Percentiles rank a stretch among this genome's conserved stretches.
Conservation (phyloP, 352 stramenopile genomes). For the Globisporangium spiculum region DNA sequence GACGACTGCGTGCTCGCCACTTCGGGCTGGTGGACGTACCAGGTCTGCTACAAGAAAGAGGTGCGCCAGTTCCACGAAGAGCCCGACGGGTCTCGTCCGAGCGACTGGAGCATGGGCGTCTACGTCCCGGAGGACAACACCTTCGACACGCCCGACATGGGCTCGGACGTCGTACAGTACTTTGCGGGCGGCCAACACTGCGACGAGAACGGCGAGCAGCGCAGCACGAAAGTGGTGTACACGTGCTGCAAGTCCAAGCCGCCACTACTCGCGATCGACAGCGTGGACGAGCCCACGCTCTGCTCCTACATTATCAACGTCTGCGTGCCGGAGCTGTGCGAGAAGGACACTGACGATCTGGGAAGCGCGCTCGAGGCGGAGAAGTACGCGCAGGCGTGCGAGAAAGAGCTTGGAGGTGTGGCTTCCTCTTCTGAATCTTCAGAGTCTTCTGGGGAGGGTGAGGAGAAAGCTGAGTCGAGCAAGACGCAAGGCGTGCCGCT, state of each 20-base stretch:
- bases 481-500: conserved; percentile 19
- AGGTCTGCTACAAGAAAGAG: conserved; percentile 79
- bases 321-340: conserved; percentile 76
- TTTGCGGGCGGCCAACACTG: conserved; percentile 78
- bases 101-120: conserved; percentile 83
- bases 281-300: conserved; percentile 77
- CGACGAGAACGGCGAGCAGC: conserved; percentile 78
- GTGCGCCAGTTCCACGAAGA: conserved; percentile 85
- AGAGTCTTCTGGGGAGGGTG: background rate
- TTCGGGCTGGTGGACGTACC: conserved; percentile 83
- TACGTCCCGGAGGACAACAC: conserved; percentile 38
- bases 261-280: conserved; percentile 50
- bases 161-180: conserved; percentile 61
- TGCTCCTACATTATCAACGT: conserved; percentile 80
- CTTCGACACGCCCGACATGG: conserved; percentile 20
- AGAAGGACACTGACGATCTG: conserved; percentile 27
- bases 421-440: background rate
- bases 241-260: conserved; percentile 73
- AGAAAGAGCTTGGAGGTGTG: conserved; percentile 40
- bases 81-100: conserved; percentile 57
- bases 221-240: conserved; percentile 72
- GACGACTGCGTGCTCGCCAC: conserved; percentile 55
- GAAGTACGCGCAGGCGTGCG: conserved; percentile 45
- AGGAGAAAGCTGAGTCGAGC: conserved; percentile 18
- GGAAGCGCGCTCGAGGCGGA: conserved; percentile 24